A percentile compares a stretch with the other conserved stretches of the same genome.
phyloP scores from a whole-genome alignment of 2,329 filamentous ascomycete genomes.

The Uncinocarpus reesii region DNA sequence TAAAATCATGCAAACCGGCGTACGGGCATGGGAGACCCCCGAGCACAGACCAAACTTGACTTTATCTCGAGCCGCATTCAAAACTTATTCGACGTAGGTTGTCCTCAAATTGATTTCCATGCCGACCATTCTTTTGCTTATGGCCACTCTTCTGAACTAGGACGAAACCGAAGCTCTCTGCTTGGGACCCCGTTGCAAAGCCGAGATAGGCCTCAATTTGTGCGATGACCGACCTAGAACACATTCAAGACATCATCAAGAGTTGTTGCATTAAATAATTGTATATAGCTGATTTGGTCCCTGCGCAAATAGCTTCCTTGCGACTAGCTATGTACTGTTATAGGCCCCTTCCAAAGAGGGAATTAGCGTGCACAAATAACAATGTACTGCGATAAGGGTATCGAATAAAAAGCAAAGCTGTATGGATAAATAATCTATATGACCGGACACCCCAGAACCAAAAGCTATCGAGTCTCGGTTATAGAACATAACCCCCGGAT shows the following conservation, averaged over 20 bases:
- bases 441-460: not conserved
- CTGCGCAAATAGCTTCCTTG: not conserved
- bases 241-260: not conserved
- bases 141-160: slow-evolving; percentile 18
- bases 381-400: slow-evolving; percentile 22
- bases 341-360: not conserved
- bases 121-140: slow-evolving; percentile 2
- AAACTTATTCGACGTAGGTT: slow-evolving; percentile 88
- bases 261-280: slow-evolving; percentile 16
- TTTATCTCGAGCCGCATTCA: slow-evolving; percentile 66
- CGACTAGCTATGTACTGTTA: not conserved
- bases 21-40: slow-evolving; percentile 65
- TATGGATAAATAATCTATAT: slow-evolving; percentile 9
- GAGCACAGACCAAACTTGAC: slow-evolving; percentile 68
- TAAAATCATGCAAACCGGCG: slow-evolving; percentile 54
- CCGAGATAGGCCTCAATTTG: slow-evolving; percentile 18
- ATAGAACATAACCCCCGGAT: slow-evolving; percentile 56
- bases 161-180: slow-evolving; percentile 27
- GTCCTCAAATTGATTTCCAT: not conserved
- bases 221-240: not conserved
- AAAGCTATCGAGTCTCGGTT: slow-evolving; percentile 12
- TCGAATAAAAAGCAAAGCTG: slow-evolving; percentile 18
- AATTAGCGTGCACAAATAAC: not conserved
- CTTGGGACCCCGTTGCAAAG: slow-evolving; percentile 28
- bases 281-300: slow-evolving; percentile 6